Base-by-base conservation (phyloP, 2,329 filamentous ascomycete species). In the Geoglossum cookeanum region DNA sequence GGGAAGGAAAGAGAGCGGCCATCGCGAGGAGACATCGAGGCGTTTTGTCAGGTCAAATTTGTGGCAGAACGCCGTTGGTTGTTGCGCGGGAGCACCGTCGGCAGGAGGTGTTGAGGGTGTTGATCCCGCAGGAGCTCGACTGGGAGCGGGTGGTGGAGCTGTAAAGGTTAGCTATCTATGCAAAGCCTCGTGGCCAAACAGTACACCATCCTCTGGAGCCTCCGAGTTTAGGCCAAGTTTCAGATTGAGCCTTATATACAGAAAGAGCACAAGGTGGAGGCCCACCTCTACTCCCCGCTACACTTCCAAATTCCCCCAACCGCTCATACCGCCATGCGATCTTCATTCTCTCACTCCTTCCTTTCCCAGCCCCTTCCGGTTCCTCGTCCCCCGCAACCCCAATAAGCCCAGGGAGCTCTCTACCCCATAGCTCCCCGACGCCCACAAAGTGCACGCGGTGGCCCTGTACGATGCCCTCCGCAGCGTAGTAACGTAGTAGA, bases 271-370 rank as follows among this genome's bases (percentile, higher is more conserved):
- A 55, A 58, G 47, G 27, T 54, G 27, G 33, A 56, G 56, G 66
- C 78, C 70, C 75, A 85, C 84, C 81, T 82, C 80, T 77, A 64
- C 71, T 73, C 59, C 73, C 73, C 60, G 73, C 67, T 59, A 71
- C 69, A 56, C 75, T 71, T 47, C 81, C 81, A 63, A 82, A 83
- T 62, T 85, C 84, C 15, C 85, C 85, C 56, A 97, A 70, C 37
- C 81, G 79, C 69, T 97, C 90, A 71, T 98, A 98, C 68, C 92
- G 79, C 92, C 92, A 98, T 3, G 92, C 92, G 73, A 98, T 98
- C 73, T 95, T 97, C 92, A 98, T 97, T 69, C 84, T 90, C 61
- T 91, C 85, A 13, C 76, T 75, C 62, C 68, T 39, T 5, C 68
- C 65, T 64, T 65, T 65, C 47, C 65, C 67, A 8, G 66, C 64